Evolutionary conservation across 2,329 filamentous ascomycete species (phyloP).

Genomic region (Ophiostoma sp.): DNA sequence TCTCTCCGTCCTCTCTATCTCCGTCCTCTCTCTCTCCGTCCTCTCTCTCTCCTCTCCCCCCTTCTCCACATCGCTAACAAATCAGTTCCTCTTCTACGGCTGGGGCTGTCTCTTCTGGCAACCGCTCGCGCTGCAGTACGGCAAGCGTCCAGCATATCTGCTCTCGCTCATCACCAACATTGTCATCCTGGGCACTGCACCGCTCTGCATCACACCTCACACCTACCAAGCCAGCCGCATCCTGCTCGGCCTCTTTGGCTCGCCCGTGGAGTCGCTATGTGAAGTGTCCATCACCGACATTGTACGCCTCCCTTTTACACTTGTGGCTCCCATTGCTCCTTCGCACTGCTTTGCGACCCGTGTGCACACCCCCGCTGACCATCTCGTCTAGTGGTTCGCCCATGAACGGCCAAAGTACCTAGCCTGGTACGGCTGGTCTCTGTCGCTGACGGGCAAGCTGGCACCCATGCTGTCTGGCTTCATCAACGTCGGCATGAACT

Average conservation of each 20-base stretch:
- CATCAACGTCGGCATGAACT: conserved; percentile 44
- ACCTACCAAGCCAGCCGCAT: conserved; percentile 43
- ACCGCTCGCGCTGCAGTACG: conserved; percentile 42
- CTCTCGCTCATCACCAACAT: conserved; percentile 30
- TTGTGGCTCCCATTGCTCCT: too few species aligned
- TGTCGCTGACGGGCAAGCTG: conserved; percentile 42
- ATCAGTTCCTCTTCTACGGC: conserved; percentile 37
- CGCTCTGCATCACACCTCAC: neutral
- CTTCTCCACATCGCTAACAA: too few species aligned
- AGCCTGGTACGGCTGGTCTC: conserved; percentile 40
- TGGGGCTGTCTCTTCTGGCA: conserved; percentile 45
- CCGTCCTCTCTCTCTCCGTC: too few species aligned
- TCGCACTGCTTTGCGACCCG: too few species aligned
- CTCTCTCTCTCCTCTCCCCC: too few species aligned
- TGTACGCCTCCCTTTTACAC: neutral
- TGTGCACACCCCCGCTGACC: too few species aligned
- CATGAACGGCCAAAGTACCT: conserved; percentile 36
- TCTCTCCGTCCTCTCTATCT: too few species aligned
- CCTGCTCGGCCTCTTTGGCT: conserved; percentile 40
- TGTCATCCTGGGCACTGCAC: conserved; percentile 33
- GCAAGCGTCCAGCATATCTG: conserved; percentile 29
- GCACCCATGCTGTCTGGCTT: conserved; percentile 47
- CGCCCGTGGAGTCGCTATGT: conserved; percentile 43
- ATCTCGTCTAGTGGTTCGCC: conserved; percentile 26
- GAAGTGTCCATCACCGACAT: conserved; percentile 35